Evolutionary conservation across 306 rosid species (phyloP).

Genomic region (Lotus japonicus): DNA sequence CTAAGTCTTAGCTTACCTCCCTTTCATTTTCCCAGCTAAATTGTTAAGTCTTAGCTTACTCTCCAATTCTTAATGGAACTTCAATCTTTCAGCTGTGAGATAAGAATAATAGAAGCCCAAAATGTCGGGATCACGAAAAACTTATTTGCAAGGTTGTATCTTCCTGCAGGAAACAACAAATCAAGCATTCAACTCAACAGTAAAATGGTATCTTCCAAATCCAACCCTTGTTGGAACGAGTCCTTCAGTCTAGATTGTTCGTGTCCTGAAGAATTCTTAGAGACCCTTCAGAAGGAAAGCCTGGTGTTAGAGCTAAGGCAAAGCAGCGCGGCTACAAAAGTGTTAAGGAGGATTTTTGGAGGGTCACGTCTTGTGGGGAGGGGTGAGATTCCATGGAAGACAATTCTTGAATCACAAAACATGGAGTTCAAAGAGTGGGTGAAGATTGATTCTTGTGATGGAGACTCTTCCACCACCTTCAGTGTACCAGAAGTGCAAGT

Average conservation of each 20-base stretch:
- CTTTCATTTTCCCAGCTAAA: neutral
- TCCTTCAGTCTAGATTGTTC: constrained; percentile 62
- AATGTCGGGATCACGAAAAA: constrained; percentile 19
- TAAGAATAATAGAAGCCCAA: constrained; percentile 53
- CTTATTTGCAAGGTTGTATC: constrained; percentile 50
- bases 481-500: constrained; percentile 42
- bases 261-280: constrained; percentile 41
- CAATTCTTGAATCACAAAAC: constrained; percentile 51
- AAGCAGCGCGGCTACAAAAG: constrained; percentile 27
- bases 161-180: constrained; percentile 39
- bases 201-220: constrained; percentile 33
- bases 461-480: neutral
- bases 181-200: constrained; percentile 39
- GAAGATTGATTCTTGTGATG: constrained; percentile 19
- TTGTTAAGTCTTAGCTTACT: too few relatives aligned
- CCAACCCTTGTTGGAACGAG: constrained; percentile 54
- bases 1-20: neutral
- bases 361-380: constrained; percentile 61
- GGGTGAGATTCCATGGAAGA: constrained; percentile 64
- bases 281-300: constrained; percentile 41
- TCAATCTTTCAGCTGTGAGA: constrained; percentile 42
- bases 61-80: constrained; percentile 28
- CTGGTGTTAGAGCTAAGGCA: constrained; percentile 65
- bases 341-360: constrained; percentile 37
- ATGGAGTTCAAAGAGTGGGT: constrained; percentile 65